Conservation (phyloP, 495 filamentous ascomycete genomes). For the Penicillium crystallinum region DNA sequence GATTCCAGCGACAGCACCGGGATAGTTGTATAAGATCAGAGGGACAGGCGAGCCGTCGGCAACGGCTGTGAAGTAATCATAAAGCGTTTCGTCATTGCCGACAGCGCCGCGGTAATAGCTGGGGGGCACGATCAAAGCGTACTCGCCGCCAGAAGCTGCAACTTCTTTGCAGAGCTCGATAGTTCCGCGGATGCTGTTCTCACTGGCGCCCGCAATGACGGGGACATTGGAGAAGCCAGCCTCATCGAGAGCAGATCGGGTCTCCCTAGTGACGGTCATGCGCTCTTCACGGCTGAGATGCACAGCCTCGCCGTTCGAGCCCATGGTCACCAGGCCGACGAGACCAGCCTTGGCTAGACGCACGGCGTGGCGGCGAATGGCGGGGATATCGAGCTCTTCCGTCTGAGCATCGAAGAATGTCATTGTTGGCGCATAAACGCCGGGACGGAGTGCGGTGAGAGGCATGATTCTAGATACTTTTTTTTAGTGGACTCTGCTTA, state of each 20-base stretch:
- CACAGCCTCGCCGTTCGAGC: conserved; percentile 84
- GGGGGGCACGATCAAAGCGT: conserved; percentile 71
- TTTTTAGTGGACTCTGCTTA: not conserved
- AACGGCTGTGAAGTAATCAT: conserved; percentile 70
- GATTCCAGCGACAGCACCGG: conserved; percentile 83
- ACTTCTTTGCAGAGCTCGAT: conserved; percentile 67
- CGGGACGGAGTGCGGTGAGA: conserved; percentile 65
- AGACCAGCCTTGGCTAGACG: conserved; percentile 79
- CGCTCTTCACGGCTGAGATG: conserved; percentile 75
- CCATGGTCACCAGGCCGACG: conserved; percentile 80
- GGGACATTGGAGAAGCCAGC: conserved; percentile 71
- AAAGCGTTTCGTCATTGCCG: conserved; percentile 66
- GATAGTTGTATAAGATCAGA: conserved; percentile 88
- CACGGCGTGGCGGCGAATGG: conserved; percentile 73
- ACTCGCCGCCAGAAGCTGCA: conserved; percentile 68
- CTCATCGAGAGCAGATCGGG: conserved; percentile 74
- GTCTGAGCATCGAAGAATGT: conserved; percentile 81
- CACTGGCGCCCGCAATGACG: conserved; percentile 76
- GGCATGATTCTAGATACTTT: conserved; percentile 26
- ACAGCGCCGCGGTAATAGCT: conserved; percentile 78
- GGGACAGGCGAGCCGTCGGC: conserved; percentile 72
- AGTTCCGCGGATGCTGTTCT: conserved; percentile 72
- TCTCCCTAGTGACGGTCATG: conserved; percentile 67
- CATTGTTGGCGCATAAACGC: conserved; percentile 86
- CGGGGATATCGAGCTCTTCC: conserved; percentile 75